Conservation (phyloP, 306 rosid species). For the Medicago lupulina region DNA sequence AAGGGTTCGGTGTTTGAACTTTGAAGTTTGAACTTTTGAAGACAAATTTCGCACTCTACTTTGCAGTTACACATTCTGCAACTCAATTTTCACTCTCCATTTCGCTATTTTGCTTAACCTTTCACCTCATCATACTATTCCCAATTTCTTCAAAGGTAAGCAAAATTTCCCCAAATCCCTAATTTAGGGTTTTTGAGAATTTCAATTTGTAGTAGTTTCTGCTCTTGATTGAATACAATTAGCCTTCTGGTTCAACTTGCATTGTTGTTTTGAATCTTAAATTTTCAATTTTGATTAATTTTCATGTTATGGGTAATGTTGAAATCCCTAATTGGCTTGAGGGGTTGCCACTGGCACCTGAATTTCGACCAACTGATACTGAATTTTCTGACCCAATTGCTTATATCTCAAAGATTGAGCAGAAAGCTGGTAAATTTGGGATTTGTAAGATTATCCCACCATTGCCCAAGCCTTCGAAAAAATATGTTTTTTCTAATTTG, state of each 20-base stretch:
- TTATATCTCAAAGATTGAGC: no score
- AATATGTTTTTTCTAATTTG: no score
- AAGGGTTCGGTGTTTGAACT: constrained; percentile 50
- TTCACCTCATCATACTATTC: constrained; percentile 27
- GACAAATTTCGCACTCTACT: constrained; percentile 54
- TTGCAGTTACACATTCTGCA: constrained; percentile 52
- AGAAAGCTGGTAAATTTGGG: no score
- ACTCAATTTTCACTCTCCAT: constrained; percentile 46
- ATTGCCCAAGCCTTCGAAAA: no score
- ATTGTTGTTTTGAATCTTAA: constrained; percentile 41
- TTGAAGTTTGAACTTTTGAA: constrained; percentile 59
- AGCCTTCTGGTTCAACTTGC: constrained; percentile 39
- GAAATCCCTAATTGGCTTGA: constrained; percentile 59
- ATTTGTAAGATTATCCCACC: no score
- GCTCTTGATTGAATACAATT: constrained; percentile 43
- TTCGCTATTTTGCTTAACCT: constrained; percentile 35
- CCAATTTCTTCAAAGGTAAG: constrained; percentile 41
- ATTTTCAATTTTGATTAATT: constrained; percentile 3
- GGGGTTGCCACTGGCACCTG: no score
- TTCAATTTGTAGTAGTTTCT: constrained; percentile 33
- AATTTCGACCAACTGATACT: no score
- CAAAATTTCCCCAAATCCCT: constrained; percentile 41
- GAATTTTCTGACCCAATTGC: no score
- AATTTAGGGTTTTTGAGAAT: constrained; percentile 65
- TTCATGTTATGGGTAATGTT: constrained; percentile 77